These are phyloP conservation scores for Fonsecaea monophora DNA, from an alignment of 2,329 filamentous ascomycete species.

Conservation along the genomic window DNA sequence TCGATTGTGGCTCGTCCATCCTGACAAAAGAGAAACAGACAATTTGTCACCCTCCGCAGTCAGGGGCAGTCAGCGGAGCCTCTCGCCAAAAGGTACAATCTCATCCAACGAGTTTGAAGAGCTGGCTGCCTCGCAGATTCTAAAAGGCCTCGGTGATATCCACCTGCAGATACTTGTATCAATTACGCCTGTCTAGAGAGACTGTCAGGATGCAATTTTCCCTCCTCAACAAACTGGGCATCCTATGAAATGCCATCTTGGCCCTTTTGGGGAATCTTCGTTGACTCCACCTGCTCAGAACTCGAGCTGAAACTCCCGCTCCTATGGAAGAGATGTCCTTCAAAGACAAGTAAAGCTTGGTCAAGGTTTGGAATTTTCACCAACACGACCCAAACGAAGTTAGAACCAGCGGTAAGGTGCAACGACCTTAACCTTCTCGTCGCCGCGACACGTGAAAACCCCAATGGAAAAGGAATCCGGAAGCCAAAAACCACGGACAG, in stretches of 20 bases:
- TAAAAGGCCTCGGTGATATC: neutral
- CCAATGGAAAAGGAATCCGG: too few relatives aligned
- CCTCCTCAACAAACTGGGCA: neutral
- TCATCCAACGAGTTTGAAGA: neutral
- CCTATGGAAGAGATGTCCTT: neutral
- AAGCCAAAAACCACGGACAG: too few relatives aligned
- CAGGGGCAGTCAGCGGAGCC: neutral
- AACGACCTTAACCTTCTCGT: neutral
- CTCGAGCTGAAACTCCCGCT: neutral
- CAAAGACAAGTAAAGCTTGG: too few relatives aligned
- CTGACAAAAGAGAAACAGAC: constrained; percentile 6
- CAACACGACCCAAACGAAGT: too few relatives aligned
- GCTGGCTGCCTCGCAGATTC: neutral
- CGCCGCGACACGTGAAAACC: too few relatives aligned
- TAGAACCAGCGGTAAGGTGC: neutral
- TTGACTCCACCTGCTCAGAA: neutral
- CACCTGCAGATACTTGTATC: neutral
- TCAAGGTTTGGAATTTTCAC: too few relatives aligned
- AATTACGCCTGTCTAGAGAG: neutral
- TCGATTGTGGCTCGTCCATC: neutral
- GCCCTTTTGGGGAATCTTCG: neutral
- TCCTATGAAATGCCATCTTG: neutral
- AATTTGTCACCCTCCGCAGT: constrained; percentile 2
- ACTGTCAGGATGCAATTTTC: neutral
- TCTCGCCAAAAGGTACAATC: neutral